Evolutionary conservation across 805 yeast species (phyloP).

Genomic region (Sugiyamaella americana): DNA sequence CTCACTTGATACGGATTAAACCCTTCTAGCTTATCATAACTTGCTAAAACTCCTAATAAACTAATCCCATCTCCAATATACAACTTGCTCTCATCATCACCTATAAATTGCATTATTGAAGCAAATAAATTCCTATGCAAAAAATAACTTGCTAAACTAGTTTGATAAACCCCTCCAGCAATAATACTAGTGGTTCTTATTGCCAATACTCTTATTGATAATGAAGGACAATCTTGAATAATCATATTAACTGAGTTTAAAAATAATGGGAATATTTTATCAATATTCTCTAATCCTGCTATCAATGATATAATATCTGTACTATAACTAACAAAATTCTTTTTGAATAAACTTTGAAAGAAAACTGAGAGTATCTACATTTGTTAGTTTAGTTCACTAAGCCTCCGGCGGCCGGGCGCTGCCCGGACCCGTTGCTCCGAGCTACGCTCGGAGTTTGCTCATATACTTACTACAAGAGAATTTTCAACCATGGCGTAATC

Average conservation of each 20-base stretch:
- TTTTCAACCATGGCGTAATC: slow-evolving; percentile 20
- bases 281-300: slow-evolving; percentile 33
- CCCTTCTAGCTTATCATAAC: slow-evolving; percentile 33
- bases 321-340: slow-evolving; percentile 25
- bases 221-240: slow-evolving; percentile 19
- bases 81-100: slow-evolving; percentile 21
- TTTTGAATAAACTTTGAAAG: slow-evolving; percentile 26
- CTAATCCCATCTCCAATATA: slow-evolving; percentile 32
- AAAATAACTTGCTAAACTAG: slow-evolving; percentile 31
- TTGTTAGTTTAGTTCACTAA: no score
- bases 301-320: slow-evolving; percentile 30
- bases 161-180: slow-evolving; percentile 30
- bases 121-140: slow-evolving; percentile 34
- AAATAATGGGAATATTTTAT: slow-evolving; percentile 26
- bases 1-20: slow-evolving; percentile 33
- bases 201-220: slow-evolving; percentile 23
- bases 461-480: slow-evolving; percentile 11
- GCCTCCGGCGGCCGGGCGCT: no score
- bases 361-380: slow-evolving; percentile 23
- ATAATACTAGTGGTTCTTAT: slow-evolving; percentile 27
- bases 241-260: slow-evolving; percentile 25
- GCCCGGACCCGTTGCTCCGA: no score
- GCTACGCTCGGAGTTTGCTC: no score
- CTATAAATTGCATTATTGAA: slow-evolving; percentile 30
- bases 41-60: slow-evolving; percentile 34